phyloP scores from a whole-genome alignment of 805 yeast genomes.

The Kuraishia cidri region DNA sequence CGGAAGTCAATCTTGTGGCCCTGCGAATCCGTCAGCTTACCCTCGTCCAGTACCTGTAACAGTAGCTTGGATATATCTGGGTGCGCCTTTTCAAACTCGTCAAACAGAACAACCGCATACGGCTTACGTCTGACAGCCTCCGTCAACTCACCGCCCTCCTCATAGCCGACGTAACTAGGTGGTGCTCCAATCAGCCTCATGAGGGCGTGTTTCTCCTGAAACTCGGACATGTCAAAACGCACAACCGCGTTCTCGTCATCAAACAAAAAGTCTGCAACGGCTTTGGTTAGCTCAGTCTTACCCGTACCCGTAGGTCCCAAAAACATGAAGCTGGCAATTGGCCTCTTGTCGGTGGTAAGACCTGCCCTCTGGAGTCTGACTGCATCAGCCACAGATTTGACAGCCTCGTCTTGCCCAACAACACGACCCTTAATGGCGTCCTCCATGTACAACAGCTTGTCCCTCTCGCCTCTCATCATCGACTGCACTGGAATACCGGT shows the following conservation, averaged over 20 bases:
- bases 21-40: slow-evolving; percentile 88
- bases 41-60: slow-evolving; percentile 92
- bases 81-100: slow-evolving; percentile 96
- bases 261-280: slow-evolving; percentile 85
- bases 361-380: slow-evolving; percentile 97
- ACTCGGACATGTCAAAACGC: slow-evolving; percentile 96
- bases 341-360: slow-evolving; percentile 85
- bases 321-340: slow-evolving; percentile 94
- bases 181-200: slow-evolving; percentile 95
- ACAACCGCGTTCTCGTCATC: slow-evolving; percentile 82
- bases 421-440: slow-evolving; percentile 66
- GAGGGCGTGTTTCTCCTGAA: slow-evolving; percentile 89
- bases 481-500: slow-evolving; percentile 94
- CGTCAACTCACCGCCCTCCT: slow-evolving; percentile 91
- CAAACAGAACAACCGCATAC: slow-evolving; percentile 85
- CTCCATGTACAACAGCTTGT: slow-evolving; percentile 84
- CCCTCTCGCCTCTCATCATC: slow-evolving; percentile 90
- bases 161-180: slow-evolving; percentile 96
- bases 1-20: slow-evolving; percentile 93
- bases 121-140: slow-evolving; percentile 96
- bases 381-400: slow-evolving; percentile 82
- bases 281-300: slow-evolving; percentile 91
- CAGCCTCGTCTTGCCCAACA: slow-evolving; percentile 94
- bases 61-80: slow-evolving; percentile 88
- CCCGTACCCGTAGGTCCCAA: slow-evolving; percentile 99